phyloP scores from a whole-genome alignment of 1,139 yeast genomes.

The Blastobotrys illinoisensis region DNA sequence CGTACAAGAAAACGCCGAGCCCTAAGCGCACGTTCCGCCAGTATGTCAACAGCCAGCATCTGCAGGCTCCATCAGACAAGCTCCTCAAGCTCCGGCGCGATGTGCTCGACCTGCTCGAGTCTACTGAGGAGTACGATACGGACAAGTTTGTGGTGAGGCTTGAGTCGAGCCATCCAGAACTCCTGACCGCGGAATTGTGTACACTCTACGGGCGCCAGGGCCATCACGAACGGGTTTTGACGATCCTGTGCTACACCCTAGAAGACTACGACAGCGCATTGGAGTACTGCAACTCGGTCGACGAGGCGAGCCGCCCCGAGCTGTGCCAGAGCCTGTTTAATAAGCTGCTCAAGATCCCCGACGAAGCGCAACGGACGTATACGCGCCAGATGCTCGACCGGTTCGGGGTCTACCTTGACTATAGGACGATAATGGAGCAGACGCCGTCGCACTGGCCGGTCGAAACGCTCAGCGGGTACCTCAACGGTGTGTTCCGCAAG shows the following conservation, averaged over 20 bases:
- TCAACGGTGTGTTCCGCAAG: constrained; percentile 22
- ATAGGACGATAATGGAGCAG: constrained; percentile 26
- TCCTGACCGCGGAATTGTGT: constrained; percentile 32
- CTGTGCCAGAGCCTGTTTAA: constrained; percentile 27
- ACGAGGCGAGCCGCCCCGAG: constrained; percentile 18
- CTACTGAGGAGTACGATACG: constrained; percentile 26
- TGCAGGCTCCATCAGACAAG: constrained; percentile 9
- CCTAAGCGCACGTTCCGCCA: constrained; percentile 35
- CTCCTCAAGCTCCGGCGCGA: constrained; percentile 25
- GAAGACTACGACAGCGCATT: constrained; percentile 35
- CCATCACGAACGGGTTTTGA: constrained; percentile 31
- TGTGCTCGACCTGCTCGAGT: constrained; percentile 24
- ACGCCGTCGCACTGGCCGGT: constrained; percentile 35
- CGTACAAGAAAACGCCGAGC: constrained; percentile 28
- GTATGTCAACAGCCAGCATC: constrained; percentile 22
- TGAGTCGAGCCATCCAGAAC: constrained; percentile 19
- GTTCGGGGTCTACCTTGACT: constrained; percentile 30
- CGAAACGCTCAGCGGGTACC: constrained; percentile 28
- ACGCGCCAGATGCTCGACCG: constrained; percentile 28
- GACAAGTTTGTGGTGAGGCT: constrained; percentile 23
- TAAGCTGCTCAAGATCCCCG: constrained; percentile 22
- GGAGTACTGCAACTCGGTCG: constrained; percentile 31
- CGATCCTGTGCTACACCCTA: constrained; percentile 29
- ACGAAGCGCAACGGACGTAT: constrained; percentile 20
- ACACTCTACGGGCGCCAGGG: constrained; percentile 33